These are phyloP conservation scores for Prillingera fragicola DNA, from an alignment of 1,284 basidiomycete species.

Conservation along the genomic window DNA sequence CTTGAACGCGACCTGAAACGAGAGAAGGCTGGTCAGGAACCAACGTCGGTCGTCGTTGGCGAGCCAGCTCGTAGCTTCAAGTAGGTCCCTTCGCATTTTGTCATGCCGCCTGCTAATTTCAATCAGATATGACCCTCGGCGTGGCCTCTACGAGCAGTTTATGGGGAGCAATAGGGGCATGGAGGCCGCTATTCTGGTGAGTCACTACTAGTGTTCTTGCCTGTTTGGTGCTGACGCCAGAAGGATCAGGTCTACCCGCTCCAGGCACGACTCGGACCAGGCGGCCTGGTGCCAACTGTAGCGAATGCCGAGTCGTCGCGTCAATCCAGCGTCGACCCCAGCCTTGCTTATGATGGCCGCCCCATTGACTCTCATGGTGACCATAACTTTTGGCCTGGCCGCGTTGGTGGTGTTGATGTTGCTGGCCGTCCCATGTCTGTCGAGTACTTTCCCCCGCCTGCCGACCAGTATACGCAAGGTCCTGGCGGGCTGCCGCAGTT, in stretches of 20 bases:
- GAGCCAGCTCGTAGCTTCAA: conserved; percentile 63
- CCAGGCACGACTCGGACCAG: conserved; percentile 15
- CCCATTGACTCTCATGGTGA: conserved; percentile 5
- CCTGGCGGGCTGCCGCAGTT: conserved; percentile 17
- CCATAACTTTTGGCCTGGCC: conserved; percentile 8
- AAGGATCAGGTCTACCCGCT: conserved; percentile 23
- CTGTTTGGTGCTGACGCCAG: neutral
- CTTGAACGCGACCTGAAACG: conserved; percentile 87
- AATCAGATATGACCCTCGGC: conserved; percentile 76
- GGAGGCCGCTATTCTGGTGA: conserved; percentile 27
- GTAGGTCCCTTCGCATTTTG: conserved; percentile 31
- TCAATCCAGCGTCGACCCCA: conserved; percentile 16
- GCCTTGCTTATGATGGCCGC: conserved; percentile 8
- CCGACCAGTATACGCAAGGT: conserved; percentile 13
- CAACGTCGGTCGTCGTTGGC: conserved; percentile 67
- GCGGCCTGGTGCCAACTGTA: conserved; percentile 3
- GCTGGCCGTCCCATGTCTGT: conserved; percentile 4
- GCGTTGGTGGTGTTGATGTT: conserved; percentile 6
- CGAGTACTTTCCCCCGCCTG: conserved; percentile 13
- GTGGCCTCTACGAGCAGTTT: conserved; percentile 81
- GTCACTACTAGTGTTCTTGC: neutral
- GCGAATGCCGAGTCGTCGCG: conserved; percentile 7
- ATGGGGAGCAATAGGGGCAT: conserved; percentile 44
- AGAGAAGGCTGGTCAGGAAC: conserved; percentile 77
- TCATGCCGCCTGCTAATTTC: neutral